Conservation (phyloP, 305 asterid genomes). For the Fraxinus greggii region DNA sequence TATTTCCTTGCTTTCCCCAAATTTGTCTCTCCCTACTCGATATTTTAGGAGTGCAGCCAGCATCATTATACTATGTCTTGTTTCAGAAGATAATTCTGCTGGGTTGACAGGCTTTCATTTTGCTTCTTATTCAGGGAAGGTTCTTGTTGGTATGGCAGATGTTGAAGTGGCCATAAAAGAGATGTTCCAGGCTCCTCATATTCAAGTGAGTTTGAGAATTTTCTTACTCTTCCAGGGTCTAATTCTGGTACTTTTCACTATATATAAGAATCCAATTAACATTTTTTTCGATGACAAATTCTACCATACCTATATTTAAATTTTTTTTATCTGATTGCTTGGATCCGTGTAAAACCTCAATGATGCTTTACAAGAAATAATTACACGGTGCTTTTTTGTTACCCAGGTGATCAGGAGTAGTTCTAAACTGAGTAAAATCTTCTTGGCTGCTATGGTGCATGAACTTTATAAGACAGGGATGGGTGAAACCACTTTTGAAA, state of each 20-base stretch:
- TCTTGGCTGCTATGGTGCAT: constrained; percentile 95
- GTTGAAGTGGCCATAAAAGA: constrained; percentile 89
- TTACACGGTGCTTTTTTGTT: not conserved
- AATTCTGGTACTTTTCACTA: not conserved
- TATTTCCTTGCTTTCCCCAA: constrained; percentile 2
- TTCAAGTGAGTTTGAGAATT: constrained; percentile 59
- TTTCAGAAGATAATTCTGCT: constrained; percentile 9
- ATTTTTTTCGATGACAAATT: not conserved
- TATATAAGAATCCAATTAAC: not conserved
- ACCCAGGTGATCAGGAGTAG: constrained; percentile 73
- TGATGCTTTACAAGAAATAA: not conserved
- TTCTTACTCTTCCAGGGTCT: constrained; percentile 2
- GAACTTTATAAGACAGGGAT: constrained; percentile 93
- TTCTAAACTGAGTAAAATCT: constrained; percentile 75
- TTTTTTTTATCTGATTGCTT: constrained; percentile 3
- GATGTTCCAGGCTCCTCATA: constrained; percentile 99
- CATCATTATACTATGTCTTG: constrained; percentile 8
- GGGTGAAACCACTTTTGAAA: constrained; percentile 91
- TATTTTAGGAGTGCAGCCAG: not conserved
- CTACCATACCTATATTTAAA: not conserved
- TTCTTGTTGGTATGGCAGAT: constrained; percentile 65
- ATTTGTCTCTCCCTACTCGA: not conserved
- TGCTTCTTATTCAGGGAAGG: constrained; percentile 49
- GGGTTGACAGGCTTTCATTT: not conserved
- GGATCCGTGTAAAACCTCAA: not conserved